Conservation (phyloP, 2,329 filamentous ascomycete species). For the Purpureocillium takamizusanense region DNA sequence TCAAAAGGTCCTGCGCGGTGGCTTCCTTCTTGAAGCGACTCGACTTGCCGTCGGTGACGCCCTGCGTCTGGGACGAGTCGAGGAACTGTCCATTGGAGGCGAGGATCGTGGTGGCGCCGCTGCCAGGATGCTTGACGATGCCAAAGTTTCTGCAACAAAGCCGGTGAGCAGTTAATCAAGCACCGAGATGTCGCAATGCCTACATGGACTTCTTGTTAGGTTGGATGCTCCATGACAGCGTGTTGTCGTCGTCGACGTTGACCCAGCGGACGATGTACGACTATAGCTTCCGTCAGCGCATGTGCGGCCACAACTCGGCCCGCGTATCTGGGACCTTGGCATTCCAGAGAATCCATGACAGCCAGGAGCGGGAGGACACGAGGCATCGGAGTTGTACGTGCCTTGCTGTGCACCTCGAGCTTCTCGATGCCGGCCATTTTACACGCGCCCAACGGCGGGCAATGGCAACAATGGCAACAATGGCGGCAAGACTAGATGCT, state of each 20-base stretch:
- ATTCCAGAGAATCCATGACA: too few relatives aligned
- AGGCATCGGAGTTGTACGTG: conserved; percentile 30
- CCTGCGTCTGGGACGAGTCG: conserved; percentile 33
- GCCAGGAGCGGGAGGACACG: too few relatives aligned
- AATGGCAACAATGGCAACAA: neutral
- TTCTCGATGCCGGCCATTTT: conserved; percentile 91
- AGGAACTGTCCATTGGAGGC: conserved; percentile 34
- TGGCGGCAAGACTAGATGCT: too few relatives aligned
- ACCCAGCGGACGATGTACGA: conserved; percentile 98
- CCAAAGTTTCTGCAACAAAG: conserved; percentile 66
- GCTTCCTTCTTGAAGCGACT: conserved; percentile 48
- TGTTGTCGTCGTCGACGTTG: conserved; percentile 79
- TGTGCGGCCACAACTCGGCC: neutral
- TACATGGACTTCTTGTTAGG: conserved; percentile 96
- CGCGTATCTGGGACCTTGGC: too few relatives aligned
- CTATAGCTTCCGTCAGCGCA: conserved; percentile 37
- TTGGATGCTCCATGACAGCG: conserved; percentile 95
- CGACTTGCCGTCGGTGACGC: conserved; percentile 33
- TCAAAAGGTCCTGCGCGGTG: conserved; percentile 53
- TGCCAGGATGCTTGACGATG: conserved; percentile 92
- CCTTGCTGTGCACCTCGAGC: conserved; percentile 95
- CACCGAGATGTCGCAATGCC: neutral
- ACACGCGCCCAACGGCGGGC: neutral
- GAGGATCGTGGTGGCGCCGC: conserved; percentile 41
- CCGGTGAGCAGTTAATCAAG: neutral